Conservation (phyloP, 2,329 filamentous ascomycete species). For the Neopestalotiopsis sp. region DNA sequence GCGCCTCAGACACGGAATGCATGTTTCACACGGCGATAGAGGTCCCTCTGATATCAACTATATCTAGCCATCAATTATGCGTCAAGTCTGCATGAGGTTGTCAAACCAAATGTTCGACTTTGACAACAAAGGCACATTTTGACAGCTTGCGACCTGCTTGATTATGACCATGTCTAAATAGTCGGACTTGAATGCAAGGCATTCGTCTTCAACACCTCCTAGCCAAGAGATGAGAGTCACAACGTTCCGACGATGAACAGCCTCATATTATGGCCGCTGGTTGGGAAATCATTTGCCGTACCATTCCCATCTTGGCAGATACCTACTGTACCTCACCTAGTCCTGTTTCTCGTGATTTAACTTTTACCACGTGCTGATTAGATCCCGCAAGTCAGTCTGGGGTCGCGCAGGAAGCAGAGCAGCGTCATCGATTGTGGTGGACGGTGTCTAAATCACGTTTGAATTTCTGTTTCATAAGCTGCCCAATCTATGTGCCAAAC, state of each 20-base stretch:
- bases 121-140: background rate
- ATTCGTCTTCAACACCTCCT: background rate
- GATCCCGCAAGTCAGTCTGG: constrained; percentile 4
- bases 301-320: background rate
- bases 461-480: background rate
- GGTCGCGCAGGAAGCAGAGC: constrained; percentile 2
- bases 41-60: background rate
- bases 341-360: background rate
- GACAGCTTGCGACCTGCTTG: background rate
- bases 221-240: background rate
- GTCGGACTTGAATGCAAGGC: background rate
- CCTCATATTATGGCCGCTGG: background rate
- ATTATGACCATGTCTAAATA: background rate
- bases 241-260: background rate
- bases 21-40: constrained; percentile 5
- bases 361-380: constrained; percentile 13
- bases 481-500: background rate
- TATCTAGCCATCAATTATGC: background rate
- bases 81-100: background rate
- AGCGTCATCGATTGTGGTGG: constrained; percentile 3
- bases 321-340: background rate
- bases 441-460: background rate
- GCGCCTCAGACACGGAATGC: constrained; percentile 3
- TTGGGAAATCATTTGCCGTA: background rate
- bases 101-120: background rate